Evolutionary conservation across 2,329 filamentous ascomycete genomes (phyloP), one percentile per base, ranked within the genome.

Genomic region (Hymenoscyphus fructigenus): DNA sequence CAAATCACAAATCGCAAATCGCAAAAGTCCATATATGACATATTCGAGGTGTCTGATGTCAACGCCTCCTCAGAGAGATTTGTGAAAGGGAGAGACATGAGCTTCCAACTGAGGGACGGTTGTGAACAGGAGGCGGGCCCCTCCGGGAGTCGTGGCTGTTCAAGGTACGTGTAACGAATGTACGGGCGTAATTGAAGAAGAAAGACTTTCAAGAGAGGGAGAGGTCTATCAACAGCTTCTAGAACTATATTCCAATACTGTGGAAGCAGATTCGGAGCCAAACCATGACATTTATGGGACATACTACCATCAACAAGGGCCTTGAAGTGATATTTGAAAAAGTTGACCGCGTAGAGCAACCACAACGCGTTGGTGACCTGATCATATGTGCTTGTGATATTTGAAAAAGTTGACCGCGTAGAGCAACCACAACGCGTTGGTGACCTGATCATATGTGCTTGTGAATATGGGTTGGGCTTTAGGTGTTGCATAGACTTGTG

Each of bases 361-460:
- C 79, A 83, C 1, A 77, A 71, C 60, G 81, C 74, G 66, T 84
- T 81, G 60, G 85, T 68, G 1, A 76, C 66, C 3, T 72, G 62
- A 36, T 76, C 74, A 29, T 75, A 72, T 36, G 66, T 66, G n/a
- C n/a, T n/a, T n/a, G 67, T 85, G 81, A 59, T 80, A 79, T 57
- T 80, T 80, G 76, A 84, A 85, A 76, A 85, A 85, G 66, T 84
- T 83, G 55, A 82, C 70, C 47, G 79, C 75, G 66, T 84, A 79
- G 5, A 84, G 70, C 1, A 81, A 60, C 79, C 79, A 83, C 1
- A 77, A 71, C 61, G 81, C 74, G 66, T 84, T 81, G 60, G 85
- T 68, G 1, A 76, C 66, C 3, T 72, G 62, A 36, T 76, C 74
- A 28, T 75, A 72, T 34, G 66, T 66, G n/a, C n/a, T n/a, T n/a